These are phyloP conservation scores for Venturia pyrina DNA, from an alignment of 2,329 filamentous ascomycete species.

Conservation along the genomic window DNA sequence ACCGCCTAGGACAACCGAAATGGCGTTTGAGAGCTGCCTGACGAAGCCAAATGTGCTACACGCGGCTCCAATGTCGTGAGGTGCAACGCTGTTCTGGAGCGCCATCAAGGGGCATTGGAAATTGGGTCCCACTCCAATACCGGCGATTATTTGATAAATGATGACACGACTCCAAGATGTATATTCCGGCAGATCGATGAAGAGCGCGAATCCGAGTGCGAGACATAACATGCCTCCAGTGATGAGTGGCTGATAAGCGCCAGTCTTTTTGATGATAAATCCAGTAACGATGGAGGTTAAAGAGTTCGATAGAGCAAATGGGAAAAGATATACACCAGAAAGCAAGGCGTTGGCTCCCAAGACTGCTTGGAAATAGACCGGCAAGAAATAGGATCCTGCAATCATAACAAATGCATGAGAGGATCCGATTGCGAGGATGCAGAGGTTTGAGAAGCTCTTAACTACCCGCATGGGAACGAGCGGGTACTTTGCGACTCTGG, in stretches of 20 bases:
- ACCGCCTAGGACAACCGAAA: conserved; percentile 40
- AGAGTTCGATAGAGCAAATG: conserved; percentile 58
- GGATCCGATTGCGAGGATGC: conserved; percentile 56
- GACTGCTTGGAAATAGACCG: conserved; percentile 75
- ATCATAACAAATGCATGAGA: conserved; percentile 71
- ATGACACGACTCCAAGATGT: conserved; percentile 33
- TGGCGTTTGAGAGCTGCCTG: conserved; percentile 34
- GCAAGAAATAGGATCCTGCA: conserved; percentile 67
- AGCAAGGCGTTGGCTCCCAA: conserved; percentile 58
- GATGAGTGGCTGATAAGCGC: conserved; percentile 23
- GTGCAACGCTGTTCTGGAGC: conserved; percentile 42
- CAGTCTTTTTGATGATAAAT: conserved; percentile 23
- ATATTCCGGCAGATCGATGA: conserved; percentile 25
- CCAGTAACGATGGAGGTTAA: conserved; percentile 49
- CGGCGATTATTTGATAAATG: conserved; percentile 40
- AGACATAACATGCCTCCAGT: conserved; percentile 26
- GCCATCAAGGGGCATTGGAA: conserved; percentile 48
- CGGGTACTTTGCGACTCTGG: conserved; percentile 63
- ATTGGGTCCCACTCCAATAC: conserved; percentile 41
- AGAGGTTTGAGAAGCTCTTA: conserved; percentile 52
- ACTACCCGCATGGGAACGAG: conserved; percentile 70
- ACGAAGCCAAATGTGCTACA: conserved; percentile 43
- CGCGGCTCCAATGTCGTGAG: conserved; percentile 40
- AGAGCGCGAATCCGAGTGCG: conserved; percentile 28
- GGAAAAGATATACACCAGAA: conserved; percentile 65